Percentiles rank a stretch among this genome's conserved stretches.
Conservation (phyloP, 2,329 filamentous ascomycete species). For the Microdochium trichocladiopsis region DNA sequence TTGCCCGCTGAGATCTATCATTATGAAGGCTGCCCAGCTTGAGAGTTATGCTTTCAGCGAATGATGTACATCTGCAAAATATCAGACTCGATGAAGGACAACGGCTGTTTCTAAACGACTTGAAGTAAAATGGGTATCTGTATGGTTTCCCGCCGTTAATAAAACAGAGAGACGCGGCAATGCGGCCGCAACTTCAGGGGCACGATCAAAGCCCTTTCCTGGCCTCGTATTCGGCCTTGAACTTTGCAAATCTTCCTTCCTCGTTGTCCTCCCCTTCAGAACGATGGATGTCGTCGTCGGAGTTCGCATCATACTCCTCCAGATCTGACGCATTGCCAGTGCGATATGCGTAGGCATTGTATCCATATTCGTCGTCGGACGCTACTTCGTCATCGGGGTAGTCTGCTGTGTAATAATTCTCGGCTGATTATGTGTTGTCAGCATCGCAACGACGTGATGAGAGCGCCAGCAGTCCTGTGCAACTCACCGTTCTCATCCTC, state of each 20-base stretch:
- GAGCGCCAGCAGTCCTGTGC: not conserved
- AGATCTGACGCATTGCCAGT: conserved; percentile 46
- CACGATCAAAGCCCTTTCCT: conserved; percentile 15
- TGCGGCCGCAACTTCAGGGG: not conserved
- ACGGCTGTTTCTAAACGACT: no score
- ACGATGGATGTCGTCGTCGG: conserved; percentile 22
- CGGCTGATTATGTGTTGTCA: conserved; percentile 38
- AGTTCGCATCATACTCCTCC: conserved; percentile 42
- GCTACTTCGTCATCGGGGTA: conserved; percentile 76
- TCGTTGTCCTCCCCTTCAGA: conserved; percentile 19
- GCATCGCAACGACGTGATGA: not conserved
- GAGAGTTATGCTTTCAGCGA: no score
- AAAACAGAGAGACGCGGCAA: no score
- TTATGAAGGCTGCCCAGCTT: no score
- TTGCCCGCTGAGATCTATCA: no score
- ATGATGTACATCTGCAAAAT: no score
- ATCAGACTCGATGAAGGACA: no score
- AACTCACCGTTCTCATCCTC: conserved; percentile 58
- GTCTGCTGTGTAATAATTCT: conserved; percentile 73
- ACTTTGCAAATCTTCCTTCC: conserved; percentile 17
- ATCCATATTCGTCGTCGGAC: conserved; percentile 59
- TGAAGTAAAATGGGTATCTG: no score
- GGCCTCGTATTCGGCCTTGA: conserved; percentile 29
- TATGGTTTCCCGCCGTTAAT: no score
- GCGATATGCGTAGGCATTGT: conserved; percentile 47